Base-by-base conservation (phyloP, 257 asterid genomes). In the Solanum pennellii region DNA sequence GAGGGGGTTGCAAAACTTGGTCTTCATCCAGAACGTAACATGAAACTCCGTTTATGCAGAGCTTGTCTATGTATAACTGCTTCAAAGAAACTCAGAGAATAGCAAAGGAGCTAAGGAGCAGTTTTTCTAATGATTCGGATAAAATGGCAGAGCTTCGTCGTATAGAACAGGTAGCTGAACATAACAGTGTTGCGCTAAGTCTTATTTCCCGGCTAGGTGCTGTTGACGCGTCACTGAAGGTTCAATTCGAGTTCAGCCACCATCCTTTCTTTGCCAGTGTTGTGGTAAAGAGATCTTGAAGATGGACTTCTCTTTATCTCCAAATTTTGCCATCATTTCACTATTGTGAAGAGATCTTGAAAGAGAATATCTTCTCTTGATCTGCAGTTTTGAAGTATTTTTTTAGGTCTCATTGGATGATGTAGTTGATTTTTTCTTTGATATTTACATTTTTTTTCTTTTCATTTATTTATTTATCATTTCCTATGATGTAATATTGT, bases 111-210 rank as follows among this genome's bases (percentile, higher is more conserved):
- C 91, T 97, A 29, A 89, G 94, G 71, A 90, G 93, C 88, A 89
- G 87, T 88, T 97, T 93, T 90, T 89, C 97, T 11, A 93, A 90
- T 42, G 95, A 97, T 88, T 93, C 93, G 15, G 94, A 90, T 86
- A 94, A 90, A 88, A 47, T 94, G 88, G 91, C 93, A 4, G 98
- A 97, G 91, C 95, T 97, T 86, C 96, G 93, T 5, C 91, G 83
- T 47, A 89, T 97, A 52, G 98, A 97, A 88, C 99, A 94, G 91
- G 98, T 97, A 80, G 98, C 98, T 29, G 99, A 97, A 90, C 99
- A 94, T 86, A 97, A 97, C 88, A 87, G 86, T 59, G 97, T 95
- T 42, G 99, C 98, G 77, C 92, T 94, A 41, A 93, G 92, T 91
- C 96, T 97, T 76, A 90, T 97, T 76, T 73, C 91, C 89, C 98